phyloP scores from a whole-genome alignment of 148 eudicot genomes.

The Rhododendron simsii region DNA sequence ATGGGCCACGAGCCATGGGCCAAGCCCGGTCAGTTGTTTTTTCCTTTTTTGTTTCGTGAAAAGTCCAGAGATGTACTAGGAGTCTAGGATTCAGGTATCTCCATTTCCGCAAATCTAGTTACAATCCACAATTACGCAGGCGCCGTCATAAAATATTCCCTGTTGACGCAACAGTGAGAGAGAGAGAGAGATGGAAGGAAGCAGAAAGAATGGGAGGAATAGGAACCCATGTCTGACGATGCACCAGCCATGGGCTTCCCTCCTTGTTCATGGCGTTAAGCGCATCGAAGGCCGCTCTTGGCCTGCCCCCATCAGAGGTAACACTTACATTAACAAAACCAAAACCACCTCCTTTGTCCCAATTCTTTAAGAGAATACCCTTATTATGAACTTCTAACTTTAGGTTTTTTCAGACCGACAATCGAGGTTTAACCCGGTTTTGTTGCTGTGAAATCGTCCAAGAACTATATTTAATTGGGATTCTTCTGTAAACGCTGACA shows the following conservation, averaged over 20 bases:
- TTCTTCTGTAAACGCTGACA: background rate
- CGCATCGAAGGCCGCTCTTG: slow-evolving; percentile 97
- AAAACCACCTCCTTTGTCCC: background rate
- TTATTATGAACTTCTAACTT: background rate
- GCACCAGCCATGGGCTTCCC: slow-evolving; percentile 99
- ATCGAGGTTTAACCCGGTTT: background rate
- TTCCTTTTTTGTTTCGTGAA: too few relatives aligned
- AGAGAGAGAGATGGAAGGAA: slow-evolving; percentile 20
- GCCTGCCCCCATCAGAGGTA: slow-evolving; percentile 91
- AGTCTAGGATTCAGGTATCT: too few relatives aligned
- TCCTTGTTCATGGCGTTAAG: slow-evolving; percentile 79
- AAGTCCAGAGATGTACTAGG: too few relatives aligned
- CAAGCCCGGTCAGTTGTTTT: too few relatives aligned
- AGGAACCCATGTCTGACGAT: slow-evolving; percentile 80
- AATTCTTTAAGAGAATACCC: background rate
- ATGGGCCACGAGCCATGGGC: too few relatives aligned
- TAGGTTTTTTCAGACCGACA: background rate
- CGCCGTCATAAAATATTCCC: background rate
- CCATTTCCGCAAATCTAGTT: too few relatives aligned
- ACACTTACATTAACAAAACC: background rate
- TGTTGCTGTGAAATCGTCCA: background rate
- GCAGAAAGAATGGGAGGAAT: slow-evolving; percentile 38
- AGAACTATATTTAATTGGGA: background rate
- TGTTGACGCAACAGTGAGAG: background rate
- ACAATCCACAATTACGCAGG: background rate